Percentiles rank a stretch among this genome's conserved stretches.
These are phyloP conservation scores for Blastocystis sp. DNA, from an alignment of 352 stramenopile genomes.

Conservation along the genomic window DNA sequence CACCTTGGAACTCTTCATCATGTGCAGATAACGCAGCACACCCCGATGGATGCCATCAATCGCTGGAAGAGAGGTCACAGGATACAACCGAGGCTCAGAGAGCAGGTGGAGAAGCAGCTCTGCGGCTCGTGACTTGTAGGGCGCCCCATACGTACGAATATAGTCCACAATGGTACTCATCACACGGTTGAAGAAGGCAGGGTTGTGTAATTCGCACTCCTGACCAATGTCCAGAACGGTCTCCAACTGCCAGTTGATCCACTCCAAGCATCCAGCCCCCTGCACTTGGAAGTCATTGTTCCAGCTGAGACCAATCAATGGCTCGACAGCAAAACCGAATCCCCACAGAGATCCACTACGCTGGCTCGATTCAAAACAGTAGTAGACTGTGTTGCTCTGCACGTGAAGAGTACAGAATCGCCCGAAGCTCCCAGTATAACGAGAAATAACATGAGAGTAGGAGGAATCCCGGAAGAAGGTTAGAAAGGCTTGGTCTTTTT, in stretches of 20 bases:
- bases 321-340: conserved; percentile 37
- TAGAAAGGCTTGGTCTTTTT: conserved; percentile 45
- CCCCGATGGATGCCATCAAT: neutral
- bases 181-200: conserved; percentile 39
- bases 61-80: neutral
- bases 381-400: conserved; percentile 51
- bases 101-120: conserved; percentile 54
- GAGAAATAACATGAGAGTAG: conserved; percentile 42
- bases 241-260: conserved; percentile 55
- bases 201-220: neutral
- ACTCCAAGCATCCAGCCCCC: conserved; percentile 36
- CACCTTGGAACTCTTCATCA: neutral
- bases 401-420: conserved; percentile 50
- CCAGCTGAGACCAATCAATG: conserved; percentile 38
- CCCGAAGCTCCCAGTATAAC: neutral
- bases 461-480: conserved; percentile 52
- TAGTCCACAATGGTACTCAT: conserved; percentile 29
- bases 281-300: conserved; percentile 40
- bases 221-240: conserved; percentile 34
- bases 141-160: conserved; percentile 40
- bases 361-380: conserved; percentile 44
- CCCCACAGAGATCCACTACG: neutral
- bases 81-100: conserved; percentile 22
- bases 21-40: neutral
- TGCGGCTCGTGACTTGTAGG: conserved; percentile 54